Conservation (phyloP, 164 flowering plant genomes). For the Vitis vinifera region DNA sequence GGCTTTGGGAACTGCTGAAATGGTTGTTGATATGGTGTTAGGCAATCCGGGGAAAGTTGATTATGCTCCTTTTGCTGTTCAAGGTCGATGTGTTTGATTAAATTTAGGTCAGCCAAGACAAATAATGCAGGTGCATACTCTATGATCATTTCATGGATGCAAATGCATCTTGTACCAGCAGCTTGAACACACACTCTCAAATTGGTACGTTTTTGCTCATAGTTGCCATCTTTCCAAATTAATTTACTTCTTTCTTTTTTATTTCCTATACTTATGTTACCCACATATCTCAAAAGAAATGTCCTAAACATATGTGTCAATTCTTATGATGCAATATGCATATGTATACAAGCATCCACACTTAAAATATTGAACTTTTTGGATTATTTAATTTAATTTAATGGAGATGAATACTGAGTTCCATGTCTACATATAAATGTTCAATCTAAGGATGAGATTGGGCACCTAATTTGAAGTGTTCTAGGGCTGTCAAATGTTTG, state of each 20-base stretch:
- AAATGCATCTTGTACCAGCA: neutral
- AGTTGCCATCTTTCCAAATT: neutral
- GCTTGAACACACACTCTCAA: too few relatives aligned
- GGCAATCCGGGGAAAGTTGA: conserved; percentile 58
- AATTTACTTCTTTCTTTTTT: neutral
- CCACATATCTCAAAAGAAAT: neutral
- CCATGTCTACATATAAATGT: neutral
- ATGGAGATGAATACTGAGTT: neutral
- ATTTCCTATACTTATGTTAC: neutral
- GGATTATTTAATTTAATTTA: neutral
- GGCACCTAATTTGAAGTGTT: neutral
- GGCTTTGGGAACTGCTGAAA: conserved; percentile 96
- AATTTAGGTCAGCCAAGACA: neutral
- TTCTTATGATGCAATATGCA: neutral
- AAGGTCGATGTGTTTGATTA: conserved; percentile 37
- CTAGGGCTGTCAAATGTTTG: neutral
- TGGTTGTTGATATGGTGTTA: conserved; percentile 78
- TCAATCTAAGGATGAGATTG: neutral
- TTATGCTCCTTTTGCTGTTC: conserved; percentile 48
- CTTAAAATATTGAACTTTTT: neutral
- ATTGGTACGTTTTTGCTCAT: neutral
- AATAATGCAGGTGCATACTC: neutral
- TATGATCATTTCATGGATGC: neutral
- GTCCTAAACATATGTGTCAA: neutral
- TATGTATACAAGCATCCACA: neutral